Evolutionary conservation across 768 basidiomycete species (phyloP).

Genomic region (Candolleomyces efflorescens): DNA sequence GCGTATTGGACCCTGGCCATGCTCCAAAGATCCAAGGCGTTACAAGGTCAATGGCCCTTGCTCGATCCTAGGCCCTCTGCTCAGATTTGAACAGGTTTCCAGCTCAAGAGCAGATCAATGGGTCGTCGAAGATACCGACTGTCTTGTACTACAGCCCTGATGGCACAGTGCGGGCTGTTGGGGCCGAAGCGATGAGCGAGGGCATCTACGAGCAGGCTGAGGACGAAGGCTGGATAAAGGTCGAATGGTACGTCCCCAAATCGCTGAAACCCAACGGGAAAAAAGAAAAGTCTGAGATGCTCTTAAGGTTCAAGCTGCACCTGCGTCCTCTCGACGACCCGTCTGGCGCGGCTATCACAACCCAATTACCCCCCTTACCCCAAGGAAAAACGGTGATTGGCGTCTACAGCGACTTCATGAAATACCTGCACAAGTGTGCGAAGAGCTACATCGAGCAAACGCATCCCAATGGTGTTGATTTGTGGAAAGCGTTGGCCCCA

Average conservation of each 20-base stretch:
- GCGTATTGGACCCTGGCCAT: conserved; percentile 36
- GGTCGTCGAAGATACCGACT: conserved; percentile 45
- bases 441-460: conserved; percentile 33
- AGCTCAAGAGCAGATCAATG: conserved; percentile 35
- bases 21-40: conserved; percentile 19
- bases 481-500: conserved; percentile 19
- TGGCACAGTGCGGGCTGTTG: conserved; percentile 35
- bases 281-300: conserved; percentile 5
- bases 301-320: conserved; percentile 25
- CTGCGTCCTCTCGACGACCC: conserved; percentile 9
- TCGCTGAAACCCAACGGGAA: not conserved
- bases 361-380: conserved; percentile 25
- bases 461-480: conserved; percentile 29
- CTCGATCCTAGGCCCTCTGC: not conserved
- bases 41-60: conserved; percentile 14
- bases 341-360: not conserved
- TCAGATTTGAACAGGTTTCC: conserved; percentile 32
- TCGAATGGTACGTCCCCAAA: conserved; percentile 38
- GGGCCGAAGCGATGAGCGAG: conserved; percentile 39
- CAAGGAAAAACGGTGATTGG: conserved; percentile 26
- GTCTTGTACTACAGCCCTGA: conserved; percentile 41
- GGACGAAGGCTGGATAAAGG: conserved; percentile 40
- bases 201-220: conserved; percentile 33
- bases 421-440: conserved; percentile 34
- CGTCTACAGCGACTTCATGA: conserved; percentile 37